Base-by-base conservation (phyloP, 192 early-diverging fungal genomes). In the Chytriomyces hyalinus region DNA sequence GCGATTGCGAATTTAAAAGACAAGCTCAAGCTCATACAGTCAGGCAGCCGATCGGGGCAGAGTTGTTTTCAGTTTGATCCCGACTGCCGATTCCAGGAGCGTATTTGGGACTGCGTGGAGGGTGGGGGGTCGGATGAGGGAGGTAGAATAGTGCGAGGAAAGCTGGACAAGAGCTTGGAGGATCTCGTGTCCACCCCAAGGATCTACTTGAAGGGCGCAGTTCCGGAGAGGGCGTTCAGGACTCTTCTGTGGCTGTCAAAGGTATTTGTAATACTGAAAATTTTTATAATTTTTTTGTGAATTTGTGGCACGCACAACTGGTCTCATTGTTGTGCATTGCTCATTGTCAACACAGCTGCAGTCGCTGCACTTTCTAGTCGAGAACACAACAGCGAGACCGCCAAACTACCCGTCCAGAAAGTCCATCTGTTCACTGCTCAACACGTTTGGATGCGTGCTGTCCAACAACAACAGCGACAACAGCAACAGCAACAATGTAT, bases 41-140 rank as follows among this genome's bases (percentile, higher is more conserved):
- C 44, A 9, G 28, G 53, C 15, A 5, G 8, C 8, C 43, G 66
- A 7, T 70, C 8, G n/a, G 13, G 47, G 26, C 28, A 13, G 13
- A 26, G 36, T 2, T 36, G 36, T 36, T 62, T 73, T 45, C 57
- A 73, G 15, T 73, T 73, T 73, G 71, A 73, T 73, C 71, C 71
- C 60, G 43, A 73, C 43, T 7, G 46, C 4, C 15, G 61, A n/a
- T 73, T 73, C 53, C 9, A n/a, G 20, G 53, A 60, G n/a, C 44
- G 60, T 1, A 61, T 61, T 8, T 73, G 71, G 71, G 71, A 63
- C 28, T 2, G 9, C 7, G n/a, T 8, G 6, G 44, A 24, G 13
- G 59, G 15, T 10, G 71, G 46, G 0, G 59, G 43, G 10, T 13
- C 17, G 11, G 63, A 22, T 13, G 20, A 65, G 24, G 57, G 22